Percentiles rank a stretch among this genome's conserved stretches.
Evolutionary conservation across 306 rosid genomes (phyloP).

Genomic region (Castanea crenata): DNA sequence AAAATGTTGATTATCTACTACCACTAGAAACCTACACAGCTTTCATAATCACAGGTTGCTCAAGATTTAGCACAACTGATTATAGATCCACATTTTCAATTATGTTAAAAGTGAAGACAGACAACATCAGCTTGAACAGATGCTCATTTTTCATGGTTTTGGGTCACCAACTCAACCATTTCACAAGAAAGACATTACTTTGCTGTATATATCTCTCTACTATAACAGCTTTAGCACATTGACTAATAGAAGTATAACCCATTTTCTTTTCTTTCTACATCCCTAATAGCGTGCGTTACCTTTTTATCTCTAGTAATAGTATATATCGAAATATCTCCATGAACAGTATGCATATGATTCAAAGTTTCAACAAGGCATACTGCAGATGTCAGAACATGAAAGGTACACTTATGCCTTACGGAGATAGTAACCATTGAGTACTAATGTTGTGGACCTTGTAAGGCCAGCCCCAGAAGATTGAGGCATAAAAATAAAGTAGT

Average conservation of each 20-base stretch:
- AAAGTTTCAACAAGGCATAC: not conserved
- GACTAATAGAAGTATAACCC: too few species aligned
- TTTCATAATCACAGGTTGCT: too few species aligned
- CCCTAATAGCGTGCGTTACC: too few species aligned
- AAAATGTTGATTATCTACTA: too few species aligned
- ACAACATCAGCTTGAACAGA: not conserved
- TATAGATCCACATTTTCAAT: not conserved
- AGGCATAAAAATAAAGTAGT: not conserved
- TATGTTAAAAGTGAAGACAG: not conserved
- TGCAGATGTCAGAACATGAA: not conserved
- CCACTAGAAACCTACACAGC: too few species aligned
- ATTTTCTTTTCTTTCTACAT: too few species aligned
- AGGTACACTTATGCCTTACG: not conserved
- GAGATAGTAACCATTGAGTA: not conserved
- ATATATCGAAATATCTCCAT: not conserved
- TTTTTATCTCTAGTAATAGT: not conserved
- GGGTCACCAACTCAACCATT: not conserved
- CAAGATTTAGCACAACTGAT: too few species aligned
- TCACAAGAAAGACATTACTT: too few species aligned
- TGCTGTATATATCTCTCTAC: too few species aligned
- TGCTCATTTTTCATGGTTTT: not conserved
- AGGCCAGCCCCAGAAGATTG: not conserved
- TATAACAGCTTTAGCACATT: too few species aligned
- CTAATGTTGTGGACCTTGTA: not conserved
- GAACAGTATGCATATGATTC: not conserved